phyloP scores from a whole-genome alignment of 805 yeast species.

The Schwanniomyces yamadae region DNA sequence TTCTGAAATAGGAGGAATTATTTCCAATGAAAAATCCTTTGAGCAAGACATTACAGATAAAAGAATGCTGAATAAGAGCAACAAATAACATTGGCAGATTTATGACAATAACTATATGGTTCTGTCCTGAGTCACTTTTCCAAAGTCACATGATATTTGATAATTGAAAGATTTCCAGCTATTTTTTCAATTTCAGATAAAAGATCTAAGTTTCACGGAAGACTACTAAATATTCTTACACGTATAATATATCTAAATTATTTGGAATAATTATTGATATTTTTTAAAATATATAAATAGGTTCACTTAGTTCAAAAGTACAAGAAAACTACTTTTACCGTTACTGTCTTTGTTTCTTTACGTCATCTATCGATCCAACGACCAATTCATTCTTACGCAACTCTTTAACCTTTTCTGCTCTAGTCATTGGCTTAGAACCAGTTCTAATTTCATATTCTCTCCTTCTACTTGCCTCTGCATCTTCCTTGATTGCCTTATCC shows the following conservation, averaged over 20 bases:
- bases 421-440: conserved; percentile 43
- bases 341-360: conserved; percentile 21
- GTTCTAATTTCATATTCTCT: conserved; percentile 47
- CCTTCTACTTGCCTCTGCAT: conserved; percentile 50
- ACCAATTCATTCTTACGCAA: conserved; percentile 70
- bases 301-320: no score
- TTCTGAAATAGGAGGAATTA: conserved; percentile 19
- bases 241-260: no score
- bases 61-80: no score
- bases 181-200: not conserved
- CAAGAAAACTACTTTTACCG: no score
- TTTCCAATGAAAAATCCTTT: conserved; percentile 29
- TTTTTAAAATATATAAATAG: no score
- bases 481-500: conserved; percentile 73
- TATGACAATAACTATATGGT: no score
- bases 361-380: conserved; percentile 45
- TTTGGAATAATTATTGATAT: no score
- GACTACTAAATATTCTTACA: no score
- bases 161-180: not conserved
- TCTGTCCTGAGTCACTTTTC: conserved; percentile 2
- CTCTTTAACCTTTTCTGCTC: conserved; percentile 50
- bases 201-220: no score
- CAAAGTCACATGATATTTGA: conserved; percentile 3
- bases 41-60: conserved; percentile 30
- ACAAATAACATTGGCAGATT: no score